These are phyloP conservation scores for Nicotiana noctiflora DNA, from an alignment of 257 asterid genomes.

Conservation along the genomic window DNA sequence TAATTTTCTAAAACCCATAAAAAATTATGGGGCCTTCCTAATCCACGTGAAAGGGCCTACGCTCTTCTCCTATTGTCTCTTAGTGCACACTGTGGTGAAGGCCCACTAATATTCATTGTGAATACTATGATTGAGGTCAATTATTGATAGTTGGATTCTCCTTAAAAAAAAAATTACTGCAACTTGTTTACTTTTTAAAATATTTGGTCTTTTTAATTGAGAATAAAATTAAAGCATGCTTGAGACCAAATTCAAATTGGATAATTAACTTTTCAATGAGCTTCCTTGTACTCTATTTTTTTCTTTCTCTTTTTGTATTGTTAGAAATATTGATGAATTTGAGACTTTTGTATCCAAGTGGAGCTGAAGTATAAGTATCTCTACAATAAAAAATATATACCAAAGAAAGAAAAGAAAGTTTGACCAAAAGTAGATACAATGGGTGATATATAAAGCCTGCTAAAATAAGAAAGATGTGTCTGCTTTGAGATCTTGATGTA, in stretches of 20 bases:
- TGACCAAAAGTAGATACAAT: neutral
- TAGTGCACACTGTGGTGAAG: constrained; percentile 18
- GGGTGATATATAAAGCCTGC: neutral
- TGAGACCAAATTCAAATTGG: too few species aligned
- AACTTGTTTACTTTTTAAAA: neutral
- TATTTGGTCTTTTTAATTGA: too few species aligned
- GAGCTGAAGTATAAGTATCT: neutral
- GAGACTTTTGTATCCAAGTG: neutral
- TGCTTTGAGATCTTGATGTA: constrained; percentile 26
- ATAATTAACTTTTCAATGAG: neutral
- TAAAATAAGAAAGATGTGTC: neutral
- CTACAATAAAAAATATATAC: neutral
- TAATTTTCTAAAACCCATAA: constrained; percentile 4
- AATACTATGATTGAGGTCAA: constrained; percentile 25
- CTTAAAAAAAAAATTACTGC: neutral
- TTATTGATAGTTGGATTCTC: constrained; percentile 12
- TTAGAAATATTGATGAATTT: neutral
- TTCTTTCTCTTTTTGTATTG: too few species aligned
- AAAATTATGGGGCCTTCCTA: constrained; percentile 26
- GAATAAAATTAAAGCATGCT: too few species aligned
- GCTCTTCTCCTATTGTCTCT: constrained; percentile 33
- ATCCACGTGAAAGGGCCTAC: constrained; percentile 58
- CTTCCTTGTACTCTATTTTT: neutral
- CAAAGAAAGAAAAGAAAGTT: neutral
- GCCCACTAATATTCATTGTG: constrained; percentile 36